Conservation (phyloP, 345 rosid genomes). For the Ceriops zippeliana region DNA sequence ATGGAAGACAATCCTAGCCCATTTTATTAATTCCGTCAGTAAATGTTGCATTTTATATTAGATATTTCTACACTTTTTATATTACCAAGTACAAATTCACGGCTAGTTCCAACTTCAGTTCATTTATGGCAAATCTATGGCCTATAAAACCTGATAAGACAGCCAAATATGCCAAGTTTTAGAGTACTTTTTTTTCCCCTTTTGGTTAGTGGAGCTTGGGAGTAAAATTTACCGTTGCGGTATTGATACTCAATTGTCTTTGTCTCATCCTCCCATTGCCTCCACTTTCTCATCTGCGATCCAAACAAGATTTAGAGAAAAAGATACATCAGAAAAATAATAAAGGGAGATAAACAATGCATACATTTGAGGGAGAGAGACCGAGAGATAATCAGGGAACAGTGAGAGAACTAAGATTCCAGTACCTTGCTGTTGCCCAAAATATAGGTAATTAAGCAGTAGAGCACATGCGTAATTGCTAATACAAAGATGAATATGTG, state of each 20-base stretch:
- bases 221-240: conserved; percentile 50
- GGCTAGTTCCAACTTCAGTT: too few species aligned
- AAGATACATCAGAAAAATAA: neutral
- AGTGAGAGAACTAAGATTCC: neutral
- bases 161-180: too few species aligned
- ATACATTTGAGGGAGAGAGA: neutral
- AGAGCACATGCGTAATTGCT: conserved; percentile 58
- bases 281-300: conserved; percentile 88
- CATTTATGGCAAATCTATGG: too few species aligned
- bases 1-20: too few species aligned
- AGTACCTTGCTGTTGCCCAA: conserved; percentile 70
- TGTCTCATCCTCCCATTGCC: conserved; percentile 79
- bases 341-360: neutral
- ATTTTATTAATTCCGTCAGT: too few species aligned
- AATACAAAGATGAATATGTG: conserved; percentile 85
- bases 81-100: too few species aligned
- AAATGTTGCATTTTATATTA: too few species aligned
- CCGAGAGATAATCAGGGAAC: neutral
- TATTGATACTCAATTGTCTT: conserved; percentile 75
- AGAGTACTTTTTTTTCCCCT: neutral
- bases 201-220: too few species aligned
- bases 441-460: conserved; percentile 56
- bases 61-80: too few species aligned
- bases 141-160: too few species aligned
- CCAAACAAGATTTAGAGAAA: conserved; percentile 8